These are phyloP conservation scores for Gentiana macrophylla DNA, from an alignment of 257 asterid genomes.

Conservation along the genomic window DNA sequence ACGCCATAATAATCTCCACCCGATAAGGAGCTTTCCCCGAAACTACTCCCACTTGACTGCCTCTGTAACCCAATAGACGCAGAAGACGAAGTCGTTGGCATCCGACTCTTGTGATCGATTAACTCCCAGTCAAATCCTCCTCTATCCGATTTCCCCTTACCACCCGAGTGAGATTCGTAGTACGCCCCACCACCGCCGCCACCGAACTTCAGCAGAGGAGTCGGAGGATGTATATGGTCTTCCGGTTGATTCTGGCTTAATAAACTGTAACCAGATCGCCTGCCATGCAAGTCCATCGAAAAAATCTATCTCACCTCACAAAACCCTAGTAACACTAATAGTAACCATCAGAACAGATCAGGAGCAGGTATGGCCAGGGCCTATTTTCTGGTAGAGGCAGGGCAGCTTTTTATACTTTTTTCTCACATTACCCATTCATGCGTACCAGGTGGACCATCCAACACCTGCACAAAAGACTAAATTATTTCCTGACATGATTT, in stretches of 20 bases:
- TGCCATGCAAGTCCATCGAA: slow-evolving; percentile 73
- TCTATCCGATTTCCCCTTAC: slow-evolving; percentile 36
- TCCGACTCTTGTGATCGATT: slow-evolving; percentile 58
- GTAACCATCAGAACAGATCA: too few relatives aligned
- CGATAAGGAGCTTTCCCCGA: slow-evolving; percentile 74
- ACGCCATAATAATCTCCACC: slow-evolving; percentile 35
- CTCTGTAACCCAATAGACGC: slow-evolving; percentile 55
- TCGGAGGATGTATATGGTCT: slow-evolving; percentile 34
- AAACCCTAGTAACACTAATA: slow-evolving; percentile 18
- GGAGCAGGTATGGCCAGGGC: too few relatives aligned
- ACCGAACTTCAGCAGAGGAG: slow-evolving; percentile 33
- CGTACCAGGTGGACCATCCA: too few relatives aligned
- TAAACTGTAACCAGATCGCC: slow-evolving; percentile 65
- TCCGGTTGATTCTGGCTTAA: slow-evolving; percentile 59
- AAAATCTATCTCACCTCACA: slow-evolving; percentile 15
- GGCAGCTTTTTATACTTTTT: too few relatives aligned
- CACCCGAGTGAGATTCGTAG: slow-evolving; percentile 55
- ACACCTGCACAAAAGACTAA: too few relatives aligned
- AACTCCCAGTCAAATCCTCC: slow-evolving; percentile 58
- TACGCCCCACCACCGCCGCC: slow-evolving; percentile 22
- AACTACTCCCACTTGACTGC: slow-evolving; percentile 96
- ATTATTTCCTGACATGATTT: too few relatives aligned
- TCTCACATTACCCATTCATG: too few relatives aligned
- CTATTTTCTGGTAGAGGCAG: too few relatives aligned
- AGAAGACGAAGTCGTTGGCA: slow-evolving; percentile 35